These are phyloP conservation scores for Yamadazyma pseudoaaseri DNA, from an alignment of 1,139 yeast genomes.

Conservation along the genomic window DNA sequence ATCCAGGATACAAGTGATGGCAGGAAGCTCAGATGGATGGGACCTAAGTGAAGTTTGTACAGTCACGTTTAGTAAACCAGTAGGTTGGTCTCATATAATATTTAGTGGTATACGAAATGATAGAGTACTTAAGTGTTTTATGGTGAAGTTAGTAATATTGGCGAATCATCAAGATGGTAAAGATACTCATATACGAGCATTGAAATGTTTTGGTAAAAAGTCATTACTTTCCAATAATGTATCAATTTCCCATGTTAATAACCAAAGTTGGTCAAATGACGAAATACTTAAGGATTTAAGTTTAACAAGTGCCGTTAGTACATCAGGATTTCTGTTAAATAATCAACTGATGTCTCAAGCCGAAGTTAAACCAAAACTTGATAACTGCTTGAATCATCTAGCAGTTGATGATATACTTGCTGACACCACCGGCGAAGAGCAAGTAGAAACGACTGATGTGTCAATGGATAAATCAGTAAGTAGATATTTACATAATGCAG, in stretches of 20 bases:
- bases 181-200: conserved; percentile 85
- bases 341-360: conserved; percentile 12
- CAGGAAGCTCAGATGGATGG: conserved; percentile 82
- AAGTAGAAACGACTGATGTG: neutral
- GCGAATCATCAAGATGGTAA: conserved; percentile 95
- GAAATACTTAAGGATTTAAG: conserved; percentile 32
- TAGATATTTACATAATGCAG: conserved; percentile 33
- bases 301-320: conserved; percentile 24
- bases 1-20: conserved; percentile 61
- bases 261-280: conserved; percentile 14
- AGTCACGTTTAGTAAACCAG: conserved; percentile 65
- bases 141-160: conserved; percentile 65
- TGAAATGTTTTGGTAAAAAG: conserved; percentile 45
- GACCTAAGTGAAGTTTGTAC: conserved; percentile 76
- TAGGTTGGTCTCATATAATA: conserved; percentile 82
- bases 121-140: conserved; percentile 69
- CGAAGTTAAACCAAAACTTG: conserved; percentile 5
- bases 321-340: conserved; percentile 33
- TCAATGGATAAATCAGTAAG: conserved; percentile 21
- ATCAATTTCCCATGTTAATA: neutral
- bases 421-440: conserved; percentile 2
- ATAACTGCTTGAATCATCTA: neutral
- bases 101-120: conserved; percentile 61
- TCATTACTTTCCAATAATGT: conserved; percentile 12
- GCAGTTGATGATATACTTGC: neutral